Evolutionary conservation across 345 rosid genomes (phyloP), one percentile per base, ranked within the genome.

Genomic region (Bruguiera sexangula): DNA sequence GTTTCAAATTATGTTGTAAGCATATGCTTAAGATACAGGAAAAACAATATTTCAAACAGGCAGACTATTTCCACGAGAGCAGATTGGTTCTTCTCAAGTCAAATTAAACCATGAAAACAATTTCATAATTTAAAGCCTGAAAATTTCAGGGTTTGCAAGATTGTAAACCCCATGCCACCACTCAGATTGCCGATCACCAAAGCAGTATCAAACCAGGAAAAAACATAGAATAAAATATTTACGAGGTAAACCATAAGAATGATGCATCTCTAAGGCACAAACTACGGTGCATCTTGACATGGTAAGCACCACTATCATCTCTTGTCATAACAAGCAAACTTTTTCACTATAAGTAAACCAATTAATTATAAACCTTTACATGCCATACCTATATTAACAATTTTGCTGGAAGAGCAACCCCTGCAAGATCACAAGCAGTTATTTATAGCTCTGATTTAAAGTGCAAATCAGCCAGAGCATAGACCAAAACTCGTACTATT

Each of bases 281-380:
- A 54, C 43, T 21, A 8, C 60, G 0, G 15, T 11, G 15, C 46
- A 11, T 39, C 46, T 11, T 2, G 15, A 39, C 46, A 11, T 10
- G 46, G 46, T 39, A 10, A 39, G 46, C 46, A 39, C 46, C 46
- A 39, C 48, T 11, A 11, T 21, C 26, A 6, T 18, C 18, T 24
- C 21, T 65, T 22, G 26, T 8, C 11, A 4, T 15, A 6, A 26
- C 27, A 32, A 54, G 20, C 15, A 66, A n/a, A 15, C 22, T 8
- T 26, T 36, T n/a, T 66, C 30, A 13, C 18, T 53, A 11, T n/a
- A 66, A 66, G 18, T 50, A 11, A 65, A 65, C 30, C 68, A 65
- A 18, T 10, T 18, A 31, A 52, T 50, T 10, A 66, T 20, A 20
- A 37, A 37, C 11, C 43, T 9, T 9, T 37, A 37, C 11, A 37